Base-by-base conservation (phyloP, 2,329 filamentous ascomycete genomes). In the Arthrinium phaeospermum region DNA sequence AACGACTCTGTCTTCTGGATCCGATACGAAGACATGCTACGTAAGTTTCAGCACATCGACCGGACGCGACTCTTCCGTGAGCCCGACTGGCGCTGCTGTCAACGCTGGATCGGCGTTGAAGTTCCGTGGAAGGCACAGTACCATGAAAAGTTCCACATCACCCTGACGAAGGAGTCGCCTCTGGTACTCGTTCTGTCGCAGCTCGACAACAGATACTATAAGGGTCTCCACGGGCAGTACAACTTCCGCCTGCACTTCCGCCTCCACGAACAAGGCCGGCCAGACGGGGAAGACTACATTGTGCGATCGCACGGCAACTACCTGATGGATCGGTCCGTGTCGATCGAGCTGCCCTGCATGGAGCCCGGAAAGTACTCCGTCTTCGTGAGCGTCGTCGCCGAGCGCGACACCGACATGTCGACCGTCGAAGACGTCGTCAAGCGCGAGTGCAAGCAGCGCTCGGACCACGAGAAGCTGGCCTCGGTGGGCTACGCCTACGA, bases 1-100 rank as follows among this genome's bases (percentile, higher is more conserved):
- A 88, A 87, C 74, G 89, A 91, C 75, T 90, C 88, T 0, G 88
- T 90, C 16, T 91, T 91, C 76, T 91, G 89, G 89, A 91, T 91
- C 72, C 85, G 88, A 1, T 91, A 90, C 76, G 84, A 88, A 69
- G 90, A 92, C 75, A 83, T 92, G 70, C 85, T 92, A 16, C 86
- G 87, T 74, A 91, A 91, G 76, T 92, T 89, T 76, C 86, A 87
- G 68, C 86, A 87, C 75, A 88, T 92, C 70, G 89, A 92, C 76
- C 85, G 90, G 19, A 92, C 90, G 0, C 85, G 90, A 0, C 86
- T 92, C 24, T 92, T 92, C 79, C 83, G 87, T 37, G 87, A 90
- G 27, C 79, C 83, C 1, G 85, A 88, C 73, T 92, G 90, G 90
- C 85, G 86, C 61, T 85, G 87, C 69, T 87, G 86, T 22, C 87